These are phyloP conservation scores for Diddensiella santjacobensis DNA, from an alignment of 805 yeast species.

Conservation along the genomic window DNA sequence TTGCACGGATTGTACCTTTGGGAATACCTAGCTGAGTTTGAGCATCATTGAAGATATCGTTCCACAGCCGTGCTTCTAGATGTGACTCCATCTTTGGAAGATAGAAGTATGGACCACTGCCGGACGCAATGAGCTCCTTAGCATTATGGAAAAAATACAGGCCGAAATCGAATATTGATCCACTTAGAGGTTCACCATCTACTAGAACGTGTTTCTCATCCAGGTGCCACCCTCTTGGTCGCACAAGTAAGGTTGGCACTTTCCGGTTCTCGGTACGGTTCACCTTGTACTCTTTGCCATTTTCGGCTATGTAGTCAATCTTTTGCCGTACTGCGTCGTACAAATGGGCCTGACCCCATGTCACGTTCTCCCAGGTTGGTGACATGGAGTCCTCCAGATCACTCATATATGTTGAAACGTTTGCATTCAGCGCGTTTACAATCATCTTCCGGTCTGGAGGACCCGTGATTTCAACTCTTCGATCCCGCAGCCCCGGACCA, in stretches of 20 bases:
- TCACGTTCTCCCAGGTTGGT: conserved; percentile 63
- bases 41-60: conserved; percentile 57
- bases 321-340: conserved; percentile 61
- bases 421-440: conserved; percentile 63
- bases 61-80: conserved; percentile 69
- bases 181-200: conserved; percentile 62
- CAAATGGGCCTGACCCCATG: conserved; percentile 63
- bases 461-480: conserved; percentile 70
- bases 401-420: conserved; percentile 68
- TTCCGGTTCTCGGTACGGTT: conserved; percentile 39
- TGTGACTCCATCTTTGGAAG: conserved; percentile 73
- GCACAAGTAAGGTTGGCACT: conserved; percentile 47
- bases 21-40: conserved; percentile 57
- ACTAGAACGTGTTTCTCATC: conserved; percentile 58
- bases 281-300: conserved; percentile 45
- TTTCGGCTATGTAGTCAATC: conserved; percentile 38
- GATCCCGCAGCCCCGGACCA: conserved; percentile 61
- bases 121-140: conserved; percentile 47
- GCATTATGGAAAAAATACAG: conserved; percentile 66
- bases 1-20: conserved; percentile 65
- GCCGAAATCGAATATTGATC: conserved; percentile 64
- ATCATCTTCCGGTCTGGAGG: conserved; percentile 73
- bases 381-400: conserved; percentile 70
- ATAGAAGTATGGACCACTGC: conserved; percentile 69
- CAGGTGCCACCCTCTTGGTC: conserved; percentile 70